Base-by-base conservation (phyloP, 2,329 filamentous ascomycete genomes). In the Lecanicillium sp. region DNA sequence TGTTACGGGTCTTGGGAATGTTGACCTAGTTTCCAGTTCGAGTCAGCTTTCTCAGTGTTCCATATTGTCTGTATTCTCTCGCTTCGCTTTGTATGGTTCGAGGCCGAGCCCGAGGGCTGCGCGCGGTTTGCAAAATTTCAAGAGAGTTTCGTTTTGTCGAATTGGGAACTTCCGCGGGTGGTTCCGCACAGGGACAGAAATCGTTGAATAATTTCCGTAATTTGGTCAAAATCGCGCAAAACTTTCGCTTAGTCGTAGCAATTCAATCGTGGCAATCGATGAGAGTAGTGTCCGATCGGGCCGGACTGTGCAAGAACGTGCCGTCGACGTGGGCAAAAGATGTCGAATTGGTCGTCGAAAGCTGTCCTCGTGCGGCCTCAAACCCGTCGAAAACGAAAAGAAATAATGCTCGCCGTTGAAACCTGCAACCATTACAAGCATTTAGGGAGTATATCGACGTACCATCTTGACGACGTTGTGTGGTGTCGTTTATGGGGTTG, bases 1-100 rank as follows among this genome's bases (percentile, higher is more conserved):
- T 95, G 75, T 87, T 85, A 67, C 88, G 82, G 68, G 88, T 95
- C 79, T 95, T 95, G 64, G 89, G 88, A 75, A 95, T 85, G 85
- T 95, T 95, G 78, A 95, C 88, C 89, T 90, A 55, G 42, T 42
- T 42, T 42, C 50, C 47, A 41, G 51, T 57, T 63, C 54, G 60
- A 54, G 53, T 41, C 39, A 41, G 39, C n/a, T 37, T 34, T 33
- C 30, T 9, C 14, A 13, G 14, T 30, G 5, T 15, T 30, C 6
- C 12, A n/a, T n/a, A n/a, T 34, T 33, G 14, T 9, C 14, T 5
- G 14, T 30, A 6, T 15, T 30, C 6, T 6, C 6, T 30, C 11
- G 6, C 8, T 29, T 38, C 30, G 29, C 18, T 42, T 19, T 25
- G 28, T 19, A 34, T 34, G 17, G 9, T 19, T 35, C 33, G 33